phyloP scores from a whole-genome alignment of 2,329 filamentous ascomycete species.

The Biscogniauxia sp. region DNA sequence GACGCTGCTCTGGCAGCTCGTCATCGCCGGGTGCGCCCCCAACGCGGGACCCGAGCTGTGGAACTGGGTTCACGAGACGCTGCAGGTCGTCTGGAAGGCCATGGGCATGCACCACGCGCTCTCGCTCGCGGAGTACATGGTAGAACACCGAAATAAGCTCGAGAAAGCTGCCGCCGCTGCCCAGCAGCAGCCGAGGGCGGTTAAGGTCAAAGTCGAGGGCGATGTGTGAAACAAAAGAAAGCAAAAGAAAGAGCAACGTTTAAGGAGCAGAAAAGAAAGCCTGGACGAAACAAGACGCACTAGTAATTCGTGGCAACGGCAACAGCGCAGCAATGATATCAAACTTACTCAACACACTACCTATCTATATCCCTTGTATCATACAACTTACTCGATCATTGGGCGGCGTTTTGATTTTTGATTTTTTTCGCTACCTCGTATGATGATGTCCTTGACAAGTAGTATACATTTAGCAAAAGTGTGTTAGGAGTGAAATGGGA shows the following conservation, averaged over 20 bases:
- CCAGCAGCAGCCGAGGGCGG: not conserved
- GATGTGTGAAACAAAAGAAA: conserved; percentile 11
- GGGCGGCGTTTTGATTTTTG: too few species aligned
- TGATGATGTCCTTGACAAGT: too few species aligned
- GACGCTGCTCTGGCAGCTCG: conserved; percentile 47
- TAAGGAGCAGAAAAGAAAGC: not conserved
- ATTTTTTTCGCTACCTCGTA: too few species aligned
- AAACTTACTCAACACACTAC: too few species aligned
- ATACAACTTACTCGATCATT: too few species aligned
- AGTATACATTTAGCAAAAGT: too few species aligned
- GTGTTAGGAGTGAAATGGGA: too few species aligned
- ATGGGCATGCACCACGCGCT: conserved; percentile 52
- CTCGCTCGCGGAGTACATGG: conserved; percentile 43
- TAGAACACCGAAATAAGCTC: conserved; percentile 25
- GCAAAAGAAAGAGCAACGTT: not conserved
- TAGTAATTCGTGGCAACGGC: too few species aligned
- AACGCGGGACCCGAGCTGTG: conserved; percentile 42
- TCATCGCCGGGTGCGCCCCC: conserved; percentile 45
- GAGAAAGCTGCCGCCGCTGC: conserved; percentile 13
- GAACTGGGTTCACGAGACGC: conserved; percentile 43
- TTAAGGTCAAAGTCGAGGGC: conserved; percentile 18
- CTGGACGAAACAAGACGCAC: not conserved
- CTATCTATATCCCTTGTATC: too few species aligned
- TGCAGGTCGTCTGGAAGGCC: conserved; percentile 49
- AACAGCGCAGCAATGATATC: too few species aligned